Percentiles rank a stretch among this genome's conserved stretches.
Conservation (phyloP, 129 eudicot species). For the Pseudognaphalium luteoalbum region DNA sequence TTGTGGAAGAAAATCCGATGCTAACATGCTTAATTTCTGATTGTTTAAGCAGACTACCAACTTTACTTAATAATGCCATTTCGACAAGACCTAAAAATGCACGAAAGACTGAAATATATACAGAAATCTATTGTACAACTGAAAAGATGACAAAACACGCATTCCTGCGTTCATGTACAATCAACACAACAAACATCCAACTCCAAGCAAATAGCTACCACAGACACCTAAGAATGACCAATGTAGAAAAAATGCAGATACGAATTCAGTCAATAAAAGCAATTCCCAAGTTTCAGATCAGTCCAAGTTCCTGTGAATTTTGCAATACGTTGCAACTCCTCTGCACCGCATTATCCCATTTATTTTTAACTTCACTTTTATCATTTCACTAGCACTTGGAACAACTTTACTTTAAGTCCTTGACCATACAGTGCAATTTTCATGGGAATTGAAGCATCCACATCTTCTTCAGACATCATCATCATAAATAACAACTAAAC, state of each 20-base stretch:
- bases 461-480: neutral
- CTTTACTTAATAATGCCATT: constrained; percentile 71
- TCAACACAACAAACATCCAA: neutral
- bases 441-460: neutral
- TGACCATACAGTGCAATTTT: neutral
- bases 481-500: neutral
- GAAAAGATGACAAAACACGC: neutral
- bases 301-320: no score
- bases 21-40: constrained; percentile 49
- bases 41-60: constrained; percentile 65
- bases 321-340: neutral
- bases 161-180: neutral
- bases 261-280: neutral
- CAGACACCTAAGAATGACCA: no score
- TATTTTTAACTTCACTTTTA: no score
- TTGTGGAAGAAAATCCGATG: constrained; percentile 48
- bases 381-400: no score
- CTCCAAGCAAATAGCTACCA: neutral
- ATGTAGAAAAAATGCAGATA: no score
- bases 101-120: neutral
- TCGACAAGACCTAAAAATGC: constrained; percentile 33
- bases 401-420: no score
- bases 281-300: neutral
- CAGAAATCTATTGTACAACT: neutral
- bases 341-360: neutral